These are phyloP conservation scores for Paramecium sexaurelia DNA, from an alignment of 73 alveolate species.

Conservation along the genomic window DNA sequence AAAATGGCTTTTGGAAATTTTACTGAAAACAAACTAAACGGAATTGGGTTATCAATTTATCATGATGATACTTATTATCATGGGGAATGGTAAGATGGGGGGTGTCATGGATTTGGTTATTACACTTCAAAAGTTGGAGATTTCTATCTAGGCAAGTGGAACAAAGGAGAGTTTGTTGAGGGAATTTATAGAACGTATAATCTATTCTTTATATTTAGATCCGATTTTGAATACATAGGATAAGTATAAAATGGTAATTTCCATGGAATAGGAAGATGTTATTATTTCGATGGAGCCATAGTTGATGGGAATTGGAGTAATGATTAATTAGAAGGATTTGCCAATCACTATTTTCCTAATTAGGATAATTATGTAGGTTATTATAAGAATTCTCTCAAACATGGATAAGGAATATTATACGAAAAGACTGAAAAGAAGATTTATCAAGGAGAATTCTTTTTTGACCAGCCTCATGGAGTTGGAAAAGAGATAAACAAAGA, in stretches of 20 bases:
- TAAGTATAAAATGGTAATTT: neutral
- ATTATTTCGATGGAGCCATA: constrained; percentile 25
- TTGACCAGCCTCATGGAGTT: neutral
- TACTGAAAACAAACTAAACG: neutral
- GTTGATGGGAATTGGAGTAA: neutral
- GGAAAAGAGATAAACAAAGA: neutral
- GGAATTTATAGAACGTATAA: constrained; percentile 3
- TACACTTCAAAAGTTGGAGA: neutral
- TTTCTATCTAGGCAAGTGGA: neutral
- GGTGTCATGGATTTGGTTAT: neutral
- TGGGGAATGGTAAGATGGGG: neutral
- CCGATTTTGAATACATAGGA: constrained; percentile 1
- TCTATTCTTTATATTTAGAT: neutral
- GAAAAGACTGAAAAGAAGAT: neutral
- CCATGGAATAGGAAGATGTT: constrained; percentile 29
- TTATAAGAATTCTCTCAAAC: neutral
- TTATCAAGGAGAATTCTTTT: neutral
- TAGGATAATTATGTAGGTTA: neutral
- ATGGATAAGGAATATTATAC: neutral
- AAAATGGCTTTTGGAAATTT: neutral
- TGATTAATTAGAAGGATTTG: constrained; percentile 72
- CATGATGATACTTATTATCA: neutral
- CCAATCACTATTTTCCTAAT: neutral
- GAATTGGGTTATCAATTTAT: neutral
- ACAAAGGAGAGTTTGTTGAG: neutral